phyloP scores from a whole-genome alignment of 1,284 basidiomycete species.

The Naganishia cerealis region DNA sequence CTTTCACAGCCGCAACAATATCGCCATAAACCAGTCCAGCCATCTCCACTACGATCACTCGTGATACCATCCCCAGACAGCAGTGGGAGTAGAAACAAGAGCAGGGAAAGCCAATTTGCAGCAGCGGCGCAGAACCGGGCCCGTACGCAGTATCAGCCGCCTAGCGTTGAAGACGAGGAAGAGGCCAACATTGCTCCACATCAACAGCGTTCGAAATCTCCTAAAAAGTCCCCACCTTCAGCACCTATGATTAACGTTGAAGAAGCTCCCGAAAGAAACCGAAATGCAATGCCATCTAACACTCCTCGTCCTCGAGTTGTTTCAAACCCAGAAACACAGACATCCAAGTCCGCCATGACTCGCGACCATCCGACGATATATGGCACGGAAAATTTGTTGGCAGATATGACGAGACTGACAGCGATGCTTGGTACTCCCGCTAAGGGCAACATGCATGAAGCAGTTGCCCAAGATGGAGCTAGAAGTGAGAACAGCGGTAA shows the following conservation, averaged over 20 bases:
- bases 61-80: constrained; percentile 13
- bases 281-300: neutral
- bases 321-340: constrained; percentile 10
- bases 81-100: constrained; percentile 9
- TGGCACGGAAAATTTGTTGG: constrained; percentile 25
- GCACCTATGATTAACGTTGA: neutral
- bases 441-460: constrained; percentile 43
- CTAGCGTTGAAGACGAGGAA: neutral
- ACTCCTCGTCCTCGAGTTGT: constrained; percentile 2
- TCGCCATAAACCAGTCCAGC: constrained; percentile 29
- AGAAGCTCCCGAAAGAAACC: neutral
- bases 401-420: constrained; percentile 52
- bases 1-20: constrained; percentile 2
- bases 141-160: neutral
- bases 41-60: constrained; percentile 30
- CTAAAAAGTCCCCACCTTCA: constrained; percentile 1
- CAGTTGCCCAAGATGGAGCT: constrained; percentile 45
- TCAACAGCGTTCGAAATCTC: constrained; percentile 6
- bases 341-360: constrained; percentile 11
- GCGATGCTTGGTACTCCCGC: constrained; percentile 51
- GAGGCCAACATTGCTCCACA: neutral
- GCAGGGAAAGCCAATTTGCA: constrained; percentile 6
- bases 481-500: constrained; percentile 42
- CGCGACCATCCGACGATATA: neutral
- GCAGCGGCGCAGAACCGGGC: neutral